Base-by-base conservation (phyloP, 257 asterid genomes). In the Nicotiana benthamiana region DNA sequence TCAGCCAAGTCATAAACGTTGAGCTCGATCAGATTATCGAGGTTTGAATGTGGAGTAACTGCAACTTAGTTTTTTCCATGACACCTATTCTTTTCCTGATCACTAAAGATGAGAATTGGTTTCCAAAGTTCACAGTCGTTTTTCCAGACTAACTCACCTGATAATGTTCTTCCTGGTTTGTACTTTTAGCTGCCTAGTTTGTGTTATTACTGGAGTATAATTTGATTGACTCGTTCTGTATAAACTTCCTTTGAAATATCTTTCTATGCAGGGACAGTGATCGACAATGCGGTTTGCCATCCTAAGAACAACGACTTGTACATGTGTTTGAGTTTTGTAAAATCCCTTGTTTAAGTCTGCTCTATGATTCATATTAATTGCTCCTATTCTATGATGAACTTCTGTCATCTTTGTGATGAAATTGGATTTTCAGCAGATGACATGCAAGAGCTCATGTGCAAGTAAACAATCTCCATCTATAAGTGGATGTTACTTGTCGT, bases 371-470 rank as follows among this genome's bases (percentile, higher is more conserved):
- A 48, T 48, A 22, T 70, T 46, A 6, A 17, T 18, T 48, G 36
- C 76, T 51, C n/a, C n/a, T n/a, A n/a, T n/a, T n/a, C n/a, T n/a
- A n/a, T n/a, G n/a, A n/a, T n/a, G n/a, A n/a, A n/a, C n/a, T n/a
- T 43, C 43, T 53, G 26, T 59, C 80, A 13, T 16, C 28, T 59
- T 62, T 46, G 46, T 79, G 97, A 93, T 74, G 97, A 93, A 81
- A 59, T 93, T 15, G 94, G 92, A 13, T 93, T 87, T 84, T 80
- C 90, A n/a, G 87, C 97, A 0, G 95, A 93, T 76, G 94, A 90
- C 17, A 28, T 93, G 72, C 97, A 93, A 53, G 97, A 90, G 46
- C 83, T 93, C 92, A 93, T 40, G 97, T 90, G 97, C 90, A 87
- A 89, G 97, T 68, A 66, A 59, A 53, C 34, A 10, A 5, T 75